phyloP scores from a whole-genome alignment of 2,329 filamentous ascomycete species.

The Hypoxylon sp. region DNA sequence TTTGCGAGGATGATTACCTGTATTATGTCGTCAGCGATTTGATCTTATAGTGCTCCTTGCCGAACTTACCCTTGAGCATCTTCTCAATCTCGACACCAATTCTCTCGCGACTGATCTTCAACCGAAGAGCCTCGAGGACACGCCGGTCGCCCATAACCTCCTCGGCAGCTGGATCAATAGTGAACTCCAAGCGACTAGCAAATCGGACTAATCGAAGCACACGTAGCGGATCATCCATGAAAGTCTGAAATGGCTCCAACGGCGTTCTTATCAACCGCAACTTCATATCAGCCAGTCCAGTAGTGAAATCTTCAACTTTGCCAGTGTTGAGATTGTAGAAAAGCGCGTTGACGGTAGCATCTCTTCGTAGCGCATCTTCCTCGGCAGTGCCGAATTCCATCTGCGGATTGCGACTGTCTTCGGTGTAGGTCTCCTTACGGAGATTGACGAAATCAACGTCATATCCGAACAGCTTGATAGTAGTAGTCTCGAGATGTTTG shows the following conservation, averaged over 20 bases:
- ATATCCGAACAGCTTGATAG: constrained; percentile 84
- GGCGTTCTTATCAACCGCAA: constrained; percentile 84
- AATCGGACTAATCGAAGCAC: constrained; percentile 91
- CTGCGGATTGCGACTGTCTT: constrained; percentile 89
- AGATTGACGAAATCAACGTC: constrained; percentile 97
- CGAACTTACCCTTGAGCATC: constrained; percentile 78
- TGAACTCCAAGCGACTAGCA: constrained; percentile 84
- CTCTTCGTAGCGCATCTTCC: constrained; percentile 89
- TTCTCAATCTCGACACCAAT: constrained; percentile 91
- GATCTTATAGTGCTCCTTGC: background rate
- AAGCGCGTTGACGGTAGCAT: constrained; percentile 94
- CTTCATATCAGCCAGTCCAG: constrained; percentile 81
- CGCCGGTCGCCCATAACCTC: constrained; percentile 80
- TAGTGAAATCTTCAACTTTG: constrained; percentile 86
- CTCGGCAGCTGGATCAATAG: constrained; percentile 78
- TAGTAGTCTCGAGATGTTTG: constrained; percentile 94
- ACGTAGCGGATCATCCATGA: constrained; percentile 91
- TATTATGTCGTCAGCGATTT: constrained; percentile 14
- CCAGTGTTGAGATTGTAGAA: constrained; percentile 93
- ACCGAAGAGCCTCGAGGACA: constrained; percentile 82
- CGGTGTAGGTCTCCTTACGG: constrained; percentile 88
- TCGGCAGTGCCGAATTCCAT: constrained; percentile 94
- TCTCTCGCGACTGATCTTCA: constrained; percentile 93
- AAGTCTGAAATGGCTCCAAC: constrained; percentile 88
- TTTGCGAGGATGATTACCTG: constrained; percentile 51